phyloP scores from a whole-genome alignment of 2,329 filamentous ascomycete genomes.

The Phaeoacremonium minimum region DNA sequence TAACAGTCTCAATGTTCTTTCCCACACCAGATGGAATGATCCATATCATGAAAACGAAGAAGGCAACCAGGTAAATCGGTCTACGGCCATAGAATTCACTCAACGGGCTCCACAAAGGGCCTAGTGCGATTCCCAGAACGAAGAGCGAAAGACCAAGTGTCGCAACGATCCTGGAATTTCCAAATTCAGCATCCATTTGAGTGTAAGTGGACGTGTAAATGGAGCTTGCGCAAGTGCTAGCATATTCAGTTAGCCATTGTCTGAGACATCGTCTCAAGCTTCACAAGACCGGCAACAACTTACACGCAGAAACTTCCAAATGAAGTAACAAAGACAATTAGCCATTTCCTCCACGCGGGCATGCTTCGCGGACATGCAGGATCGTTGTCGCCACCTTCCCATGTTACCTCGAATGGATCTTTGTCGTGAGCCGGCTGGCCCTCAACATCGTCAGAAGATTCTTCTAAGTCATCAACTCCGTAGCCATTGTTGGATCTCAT shows the following conservation, averaged over 20 bases:
- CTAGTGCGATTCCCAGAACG: conserved; percentile 68
- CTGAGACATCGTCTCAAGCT: background rate
- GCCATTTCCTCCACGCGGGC: conserved; percentile 66
- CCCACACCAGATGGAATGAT: conserved; percentile 77
- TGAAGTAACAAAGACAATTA: conserved; percentile 71
- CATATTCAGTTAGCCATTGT: conserved; percentile 7
- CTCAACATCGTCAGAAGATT: conserved; percentile 5
- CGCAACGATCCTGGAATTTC: conserved; percentile 65
- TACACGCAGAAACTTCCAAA: conserved; percentile 77
- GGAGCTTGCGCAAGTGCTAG: conserved; percentile 77
- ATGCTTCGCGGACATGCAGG: conserved; percentile 71
- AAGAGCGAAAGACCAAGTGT: conserved; percentile 80
- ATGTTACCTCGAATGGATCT: conserved; percentile 64
- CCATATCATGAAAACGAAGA: conserved; percentile 72
- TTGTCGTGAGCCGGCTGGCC: conserved; percentile 17
- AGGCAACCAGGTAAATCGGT: conserved; percentile 74
- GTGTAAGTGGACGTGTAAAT: conserved; percentile 81
- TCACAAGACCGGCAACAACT: conserved; percentile 32
- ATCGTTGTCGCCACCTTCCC: conserved; percentile 69
- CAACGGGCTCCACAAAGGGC: conserved; percentile 60
- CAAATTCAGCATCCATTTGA: conserved; percentile 73
- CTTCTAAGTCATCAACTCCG: conserved; percentile 28
- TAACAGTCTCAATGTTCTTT: conserved; percentile 75
- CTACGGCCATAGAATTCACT: conserved; percentile 79
- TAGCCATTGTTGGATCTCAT: conserved; percentile 40